These are phyloP conservation scores for Sporothrix sp. DNA, from an alignment of 2,329 filamentous ascomycete species.

Conservation along the genomic window DNA sequence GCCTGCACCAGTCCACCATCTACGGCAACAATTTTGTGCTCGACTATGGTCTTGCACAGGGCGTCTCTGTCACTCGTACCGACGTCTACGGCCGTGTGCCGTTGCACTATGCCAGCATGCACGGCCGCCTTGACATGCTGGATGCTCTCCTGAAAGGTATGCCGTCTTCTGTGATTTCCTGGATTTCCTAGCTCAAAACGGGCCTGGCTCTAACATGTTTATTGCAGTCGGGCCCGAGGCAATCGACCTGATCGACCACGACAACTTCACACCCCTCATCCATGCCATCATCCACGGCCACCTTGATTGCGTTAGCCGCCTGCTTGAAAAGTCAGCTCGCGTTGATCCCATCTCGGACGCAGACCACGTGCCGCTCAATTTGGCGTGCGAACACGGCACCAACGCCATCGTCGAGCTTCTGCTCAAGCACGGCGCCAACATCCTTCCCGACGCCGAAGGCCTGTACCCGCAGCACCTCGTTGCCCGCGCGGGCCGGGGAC, in stretches of 20 bases:
- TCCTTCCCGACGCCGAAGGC: slow-evolving; percentile 92
- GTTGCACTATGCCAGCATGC: slow-evolving; percentile 92
- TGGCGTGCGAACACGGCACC: slow-evolving; percentile 90
- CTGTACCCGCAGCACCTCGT: slow-evolving; percentile 96
- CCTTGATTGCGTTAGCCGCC: slow-evolving; percentile 65
- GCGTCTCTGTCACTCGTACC: slow-evolving; percentile 66
- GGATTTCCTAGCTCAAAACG: background rate
- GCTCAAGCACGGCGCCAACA: slow-evolving; percentile 65
- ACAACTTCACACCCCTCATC: slow-evolving; percentile 93
- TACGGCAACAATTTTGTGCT: slow-evolving; percentile 78
- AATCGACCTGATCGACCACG: slow-evolving; percentile 82
- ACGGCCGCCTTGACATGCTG: slow-evolving; percentile 78
- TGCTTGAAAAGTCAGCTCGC: slow-evolving; percentile 69
- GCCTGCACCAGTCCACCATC: slow-evolving; percentile 91
- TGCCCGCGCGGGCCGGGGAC: slow-evolving; percentile 74
- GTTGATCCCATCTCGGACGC: slow-evolving; percentile 78
- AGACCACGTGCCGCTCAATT: slow-evolving; percentile 87
- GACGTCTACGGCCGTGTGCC: slow-evolving; percentile 94
- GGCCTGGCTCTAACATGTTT: background rate
- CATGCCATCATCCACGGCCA: slow-evolving; percentile 89
- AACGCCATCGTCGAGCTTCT: slow-evolving; percentile 76
- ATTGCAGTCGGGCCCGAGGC: slow-evolving; percentile 56
- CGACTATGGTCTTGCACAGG: slow-evolving; percentile 60
- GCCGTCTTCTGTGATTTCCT: slow-evolving; percentile 10
- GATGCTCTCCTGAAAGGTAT: slow-evolving; percentile 58